Base-by-base conservation (phyloP, 1,284 basidiomycete genomes). In the Austroboletus niveus region DNA sequence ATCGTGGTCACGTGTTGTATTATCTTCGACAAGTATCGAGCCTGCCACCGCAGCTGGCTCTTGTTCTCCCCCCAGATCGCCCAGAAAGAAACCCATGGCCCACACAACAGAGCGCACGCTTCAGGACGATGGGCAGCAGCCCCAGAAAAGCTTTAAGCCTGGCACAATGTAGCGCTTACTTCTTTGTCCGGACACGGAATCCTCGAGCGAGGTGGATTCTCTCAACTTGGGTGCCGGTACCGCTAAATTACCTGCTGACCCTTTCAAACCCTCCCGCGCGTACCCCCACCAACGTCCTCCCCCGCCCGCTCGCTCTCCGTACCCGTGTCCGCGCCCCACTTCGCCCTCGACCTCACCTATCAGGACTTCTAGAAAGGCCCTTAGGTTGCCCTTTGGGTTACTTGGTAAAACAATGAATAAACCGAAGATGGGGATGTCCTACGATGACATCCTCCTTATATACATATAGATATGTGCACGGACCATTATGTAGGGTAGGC, bases 121-220 rank as follows among this genome's bases (percentile, higher is more conserved):
- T 71, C 75, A 0, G 77, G 77, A 54, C 53, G 69, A 2, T 59
- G 66, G 1, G 61, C 75, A 27, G 63, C 70, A 1, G 27, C 57
- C 68, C 5, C 52, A 60, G 7, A 82, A 82, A 57, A 72, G 78
- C 15, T 64, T 69, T 30, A 80, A 75, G 51, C 68, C 63, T 5
- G 36, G n/a, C n/a, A n/a, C n/a, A n/a, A n/a, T n/a, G n/a, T n/a
- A n/a, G n/a, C n/a, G n/a, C n/a, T 36, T 34, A 42, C 41, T 54
- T 53, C 31, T 49, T 53, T 5, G 62, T 58, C 43, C 31, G 31
- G 3, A 59, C 52, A 43, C n/a, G n/a, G n/a, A n/a, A n/a, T n/a
- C n/a, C n/a, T n/a, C n/a, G n/a, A n/a, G 63, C 50, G 68, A 59
- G 40, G 62, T 62, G 51, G 57, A 67, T 50, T 57, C 54, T 11